Evolutionary conservation across 805 yeast species (phyloP), one percentile per base, ranked within the genome.

Genomic region (Saturnispora besseyi): DNA sequence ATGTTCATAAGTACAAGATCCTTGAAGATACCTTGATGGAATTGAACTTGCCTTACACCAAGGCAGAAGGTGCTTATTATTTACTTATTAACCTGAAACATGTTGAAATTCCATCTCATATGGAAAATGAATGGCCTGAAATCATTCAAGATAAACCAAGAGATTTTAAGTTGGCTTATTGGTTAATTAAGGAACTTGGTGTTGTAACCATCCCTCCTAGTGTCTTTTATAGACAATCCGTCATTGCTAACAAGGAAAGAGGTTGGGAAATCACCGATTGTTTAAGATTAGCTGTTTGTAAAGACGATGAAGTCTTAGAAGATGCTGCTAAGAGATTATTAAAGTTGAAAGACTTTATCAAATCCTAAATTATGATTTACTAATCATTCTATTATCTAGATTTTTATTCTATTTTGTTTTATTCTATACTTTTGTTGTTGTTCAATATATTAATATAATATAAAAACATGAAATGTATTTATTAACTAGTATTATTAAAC

Each of bases 171-270:
- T 74, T 83, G 55, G 95, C 96, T 0, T 87, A 87, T 68, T 93
- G 98, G 97, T 74, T 93, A 52, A 88, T 89, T 60, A 82, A 80
- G 62, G 96, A 89, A 63, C 65, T 91, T 51, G 99, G 99, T 10
- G 95, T 93, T 38, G 98, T 93, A 21, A 84, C 96, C 4, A 93
- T 93, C 55, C 99, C 99, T 10, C 98, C 98, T 29, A 84, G 96
- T n/a, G 98, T 91, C 67, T 93, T 93, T 62, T 80, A 87, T 60
- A 76, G 81, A 41, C 77, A 80, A 9, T 72, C 77, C 50, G 79
- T 82, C 15, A 89, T 91, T 50, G 96, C 90, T 62, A 15, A 54
- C 26, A 44, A 50, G 10, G 31, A 37, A 8, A 42, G 46, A 30
- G 49, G 49, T n/a, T 33, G 26, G 11, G 49, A 46, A 32, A 54